phyloP scores from a whole-genome alignment of 2,329 filamentous ascomycete genomes.

The Alternaria alternata region DNA sequence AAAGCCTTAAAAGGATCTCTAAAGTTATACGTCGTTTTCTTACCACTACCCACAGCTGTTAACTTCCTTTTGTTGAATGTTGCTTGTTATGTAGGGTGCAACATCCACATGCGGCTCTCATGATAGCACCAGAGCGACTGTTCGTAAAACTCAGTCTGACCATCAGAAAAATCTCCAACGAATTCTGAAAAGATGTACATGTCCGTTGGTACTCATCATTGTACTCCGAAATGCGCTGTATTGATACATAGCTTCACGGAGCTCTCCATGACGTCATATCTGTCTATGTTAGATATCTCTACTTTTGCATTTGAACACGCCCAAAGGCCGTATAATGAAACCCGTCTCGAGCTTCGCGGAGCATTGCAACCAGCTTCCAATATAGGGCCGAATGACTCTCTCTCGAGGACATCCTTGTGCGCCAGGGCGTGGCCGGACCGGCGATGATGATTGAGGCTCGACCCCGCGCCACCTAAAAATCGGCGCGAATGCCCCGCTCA shows the following conservation, averaged over 20 bases:
- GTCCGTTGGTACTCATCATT: not conserved
- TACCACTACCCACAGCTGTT: too few relatives aligned
- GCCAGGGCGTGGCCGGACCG: slow-evolving; percentile 6
- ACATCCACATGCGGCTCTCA: too few relatives aligned
- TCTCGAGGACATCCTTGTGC: not conserved
- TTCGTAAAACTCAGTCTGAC: not conserved
- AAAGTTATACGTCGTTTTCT: too few relatives aligned
- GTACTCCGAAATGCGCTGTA: not conserved
- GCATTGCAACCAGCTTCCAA: not conserved
- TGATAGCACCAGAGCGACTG: too few relatives aligned
- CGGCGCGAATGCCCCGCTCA: slow-evolving; percentile 13
- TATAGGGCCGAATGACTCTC: not conserved
- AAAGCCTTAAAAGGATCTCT: too few relatives aligned
- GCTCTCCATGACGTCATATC: not conserved
- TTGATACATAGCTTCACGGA: not conserved
- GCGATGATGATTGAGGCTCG: slow-evolving; percentile 12
- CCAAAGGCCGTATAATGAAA: not conserved
- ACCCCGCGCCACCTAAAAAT: slow-evolving; percentile 20
- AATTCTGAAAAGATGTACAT: not conserved
- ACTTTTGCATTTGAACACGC: not conserved
- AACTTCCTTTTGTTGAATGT: too few relatives aligned
- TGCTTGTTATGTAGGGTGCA: too few relatives aligned
- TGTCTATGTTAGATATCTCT: not conserved
- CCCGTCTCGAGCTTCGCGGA: too few relatives aligned
- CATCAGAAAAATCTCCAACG: not conserved